A percentile compares a stretch with the other conserved stretches of the same genome.
Conservation (phyloP, 73 alveolate genomes). For the Tetrahymena malaccensis region DNA sequence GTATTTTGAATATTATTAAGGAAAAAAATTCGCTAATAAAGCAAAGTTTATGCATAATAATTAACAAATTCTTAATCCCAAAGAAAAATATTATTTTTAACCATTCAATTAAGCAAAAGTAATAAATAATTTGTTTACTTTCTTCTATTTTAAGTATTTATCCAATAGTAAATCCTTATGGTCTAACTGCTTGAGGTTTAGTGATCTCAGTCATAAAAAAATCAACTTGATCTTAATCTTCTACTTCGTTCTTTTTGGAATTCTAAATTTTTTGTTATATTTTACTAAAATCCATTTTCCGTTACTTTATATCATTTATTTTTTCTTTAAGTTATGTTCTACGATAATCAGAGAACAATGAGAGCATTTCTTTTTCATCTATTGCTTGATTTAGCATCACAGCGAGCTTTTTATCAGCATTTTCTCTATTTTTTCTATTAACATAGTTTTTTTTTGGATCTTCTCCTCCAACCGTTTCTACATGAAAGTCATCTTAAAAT, state of each 20-base stretch:
- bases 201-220: neutral
- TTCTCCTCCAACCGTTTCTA: neutral
- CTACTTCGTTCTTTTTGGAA: neutral
- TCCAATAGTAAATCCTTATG: neutral
- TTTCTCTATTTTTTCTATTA: neutral
- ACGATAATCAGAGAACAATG: neutral
- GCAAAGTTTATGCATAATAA: too few relatives aligned
- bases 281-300: neutral
- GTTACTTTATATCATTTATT: neutral
- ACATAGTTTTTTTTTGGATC: neutral
- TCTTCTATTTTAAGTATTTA: neutral
- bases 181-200: neutral
- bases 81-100: neutral
- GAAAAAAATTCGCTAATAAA: neutral
- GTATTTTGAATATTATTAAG: too few relatives aligned
- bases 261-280: neutral
- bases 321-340: neutral
- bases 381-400: neutral
- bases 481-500: neutral
- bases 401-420: neutral
- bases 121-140: neutral
- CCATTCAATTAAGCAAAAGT: neutral
- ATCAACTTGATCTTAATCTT: neutral
- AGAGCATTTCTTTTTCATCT: neutral
- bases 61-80: neutral